Evolutionary conservation across 2,329 filamentous ascomycete species (phyloP), one percentile per base, ranked within the genome.

Genomic region (Ambrosiella xylebori): DNA sequence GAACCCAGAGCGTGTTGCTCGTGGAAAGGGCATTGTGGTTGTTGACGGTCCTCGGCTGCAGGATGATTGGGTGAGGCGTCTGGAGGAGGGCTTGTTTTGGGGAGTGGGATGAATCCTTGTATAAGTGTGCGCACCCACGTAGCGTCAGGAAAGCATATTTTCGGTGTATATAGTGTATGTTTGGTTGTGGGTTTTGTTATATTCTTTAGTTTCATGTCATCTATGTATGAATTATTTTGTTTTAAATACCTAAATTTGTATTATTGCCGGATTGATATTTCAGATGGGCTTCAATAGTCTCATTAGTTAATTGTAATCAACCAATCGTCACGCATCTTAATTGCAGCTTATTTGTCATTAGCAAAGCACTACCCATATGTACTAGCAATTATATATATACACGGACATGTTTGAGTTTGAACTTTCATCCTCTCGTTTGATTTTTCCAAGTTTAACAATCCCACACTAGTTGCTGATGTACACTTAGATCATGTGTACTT

Each of bases 1-100:
- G 69, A 76, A 78, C 57, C 81, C 88, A 59, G 85, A 89, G 50
- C 80, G 88, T 60, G 88, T 94, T 27, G 90, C 91, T 1, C 76
- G 90, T 59, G 91, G 91, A 13, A 85, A 93, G 66, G 87, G 88
- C 3, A 83, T 96, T 36, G 82, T 95, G 44, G 82, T 97, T 15
- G 88, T 96, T 2, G 91, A 97, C 68, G 85, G 84, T 38, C 76
- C 84, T 63, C 77, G 87, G 54, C 79, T 95, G 15, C 83, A 85
- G 56, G 90, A 96, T 64, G 91, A 97, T 70, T 97, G 89, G 85
- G 77, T 94, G 59, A 82, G 83, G 66, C 86, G 86, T 57, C 70
- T 69, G 62, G 73, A 76, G 62, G 76, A 68, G 47, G 17, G 12
- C 37, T 15, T 13, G n/a, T 8, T 8, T n/a, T n/a, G 7, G 5